phyloP scores from a whole-genome alignment of 2,329 filamentous ascomycete genomes.

The Blastomyces silverae region DNA sequence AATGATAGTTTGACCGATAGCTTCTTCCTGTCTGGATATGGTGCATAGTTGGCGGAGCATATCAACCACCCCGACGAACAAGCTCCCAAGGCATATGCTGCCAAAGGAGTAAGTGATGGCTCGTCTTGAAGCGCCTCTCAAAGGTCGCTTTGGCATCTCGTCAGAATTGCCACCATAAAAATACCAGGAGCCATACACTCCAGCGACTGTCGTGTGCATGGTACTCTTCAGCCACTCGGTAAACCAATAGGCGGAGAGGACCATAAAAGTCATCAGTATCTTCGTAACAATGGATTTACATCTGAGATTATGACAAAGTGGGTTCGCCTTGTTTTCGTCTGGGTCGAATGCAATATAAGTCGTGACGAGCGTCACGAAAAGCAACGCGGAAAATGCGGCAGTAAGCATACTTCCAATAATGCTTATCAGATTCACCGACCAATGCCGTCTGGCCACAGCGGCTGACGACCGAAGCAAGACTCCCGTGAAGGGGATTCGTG shows the following conservation, averaged over 20 bases:
- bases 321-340: slow-evolving; percentile 39
- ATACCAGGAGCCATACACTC: slow-evolving; percentile 91
- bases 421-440: slow-evolving; percentile 80
- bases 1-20: slow-evolving; percentile 61
- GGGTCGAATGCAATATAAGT: slow-evolving; percentile 82
- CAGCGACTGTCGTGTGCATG: slow-evolving; percentile 78
- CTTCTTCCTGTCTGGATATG: slow-evolving; percentile 61
- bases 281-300: slow-evolving; percentile 74
- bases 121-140: slow-evolving; percentile 72
- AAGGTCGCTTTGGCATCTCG: slow-evolving; percentile 68
- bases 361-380: slow-evolving; percentile 74
- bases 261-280: slow-evolving; percentile 76
- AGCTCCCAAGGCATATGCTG: slow-evolving; percentile 76
- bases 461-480: slow-evolving; percentile 83
- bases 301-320: slow-evolving; percentile 51
- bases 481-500: slow-evolving; percentile 81
- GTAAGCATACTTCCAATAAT: slow-evolving; percentile 72
- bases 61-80: slow-evolving; percentile 82
- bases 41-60: slow-evolving; percentile 74
- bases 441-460: slow-evolving; percentile 73
- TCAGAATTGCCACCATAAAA: slow-evolving; percentile 59
- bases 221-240: slow-evolving; percentile 91
- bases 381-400: slow-evolving; percentile 75
- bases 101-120: slow-evolving; percentile 88
- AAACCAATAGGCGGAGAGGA: slow-evolving; percentile 91